Conservation (phyloP, 768 basidiomycete species). For the Clitopilus passeckerianus region DNA sequence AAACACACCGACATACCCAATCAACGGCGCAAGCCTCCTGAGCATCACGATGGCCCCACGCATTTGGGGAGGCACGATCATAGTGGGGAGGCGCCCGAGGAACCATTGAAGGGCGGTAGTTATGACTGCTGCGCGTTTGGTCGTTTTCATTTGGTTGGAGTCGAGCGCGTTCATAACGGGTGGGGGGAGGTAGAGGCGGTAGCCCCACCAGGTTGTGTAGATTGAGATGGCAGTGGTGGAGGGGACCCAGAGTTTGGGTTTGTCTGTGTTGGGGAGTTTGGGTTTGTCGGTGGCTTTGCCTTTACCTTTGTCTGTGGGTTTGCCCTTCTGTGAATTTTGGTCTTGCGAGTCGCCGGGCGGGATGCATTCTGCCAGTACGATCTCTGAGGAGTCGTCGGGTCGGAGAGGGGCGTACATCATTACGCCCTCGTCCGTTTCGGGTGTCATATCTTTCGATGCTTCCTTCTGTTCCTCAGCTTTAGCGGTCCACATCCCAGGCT, state of each 20-base stretch:
- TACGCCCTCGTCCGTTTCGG: constrained; percentile 48
- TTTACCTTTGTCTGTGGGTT: constrained; percentile 8
- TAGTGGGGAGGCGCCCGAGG: constrained; percentile 56
- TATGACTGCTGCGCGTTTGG: constrained; percentile 70
- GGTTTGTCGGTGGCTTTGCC: constrained; percentile 4
- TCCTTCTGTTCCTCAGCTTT: constrained; percentile 12
- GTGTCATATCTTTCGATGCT: constrained; percentile 19
- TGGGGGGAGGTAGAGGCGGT: constrained; percentile 72
- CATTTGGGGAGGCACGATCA: constrained; percentile 56
- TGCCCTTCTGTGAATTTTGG: constrained; percentile 1
- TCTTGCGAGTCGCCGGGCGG: constrained; percentile 19
- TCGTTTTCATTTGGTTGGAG: constrained; percentile 59
- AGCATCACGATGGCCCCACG: constrained; percentile 52
- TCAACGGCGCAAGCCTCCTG: constrained; percentile 57
- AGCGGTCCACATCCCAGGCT: constrained; percentile 8
- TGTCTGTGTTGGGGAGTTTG: constrained; percentile 15
- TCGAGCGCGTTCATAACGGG: constrained; percentile 64
- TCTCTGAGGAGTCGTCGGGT: constrained; percentile 54
- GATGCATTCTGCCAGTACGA: constrained; percentile 63
- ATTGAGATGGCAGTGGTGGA: constrained; percentile 71
- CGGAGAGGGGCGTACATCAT: constrained; percentile 77
- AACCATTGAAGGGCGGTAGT: constrained; percentile 73
- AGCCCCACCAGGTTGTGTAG: constrained; percentile 79
- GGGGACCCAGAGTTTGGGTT: constrained; percentile 57
- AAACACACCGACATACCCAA: constrained; percentile 71